Conservation (phyloP, 306 rosid species). For the Lathyrus tuberosus region DNA sequence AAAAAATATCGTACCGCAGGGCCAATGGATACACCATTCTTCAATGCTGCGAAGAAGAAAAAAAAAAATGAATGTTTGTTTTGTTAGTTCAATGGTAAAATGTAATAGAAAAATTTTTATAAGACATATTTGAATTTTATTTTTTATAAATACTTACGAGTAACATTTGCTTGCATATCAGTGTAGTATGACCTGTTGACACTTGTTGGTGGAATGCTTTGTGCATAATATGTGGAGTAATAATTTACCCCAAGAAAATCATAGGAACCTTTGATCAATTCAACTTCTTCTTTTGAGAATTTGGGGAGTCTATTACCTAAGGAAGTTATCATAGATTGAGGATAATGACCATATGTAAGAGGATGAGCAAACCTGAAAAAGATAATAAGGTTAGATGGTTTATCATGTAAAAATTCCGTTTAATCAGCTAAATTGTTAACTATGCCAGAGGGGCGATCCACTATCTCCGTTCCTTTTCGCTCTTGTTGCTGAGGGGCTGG, state of each 20-base stretch:
- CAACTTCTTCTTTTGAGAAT: conserved; percentile 46
- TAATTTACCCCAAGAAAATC: conserved; percentile 77
- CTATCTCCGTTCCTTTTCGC: no score
- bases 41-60: conserved; percentile 28
- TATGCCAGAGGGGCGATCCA: no score
- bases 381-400: not conserved
- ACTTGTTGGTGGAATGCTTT: conserved; percentile 24
- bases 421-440: no score
- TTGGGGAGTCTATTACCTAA: conserved; percentile 61
- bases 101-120: not conserved
- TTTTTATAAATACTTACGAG: conserved; percentile 39
- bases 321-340: conserved; percentile 43
- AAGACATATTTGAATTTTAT: not conserved
- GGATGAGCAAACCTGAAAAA: conserved; percentile 57
- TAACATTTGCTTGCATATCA: conserved; percentile 43
- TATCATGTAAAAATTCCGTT: no score
- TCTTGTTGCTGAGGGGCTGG: no score
- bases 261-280: conserved; percentile 40
- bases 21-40: conserved; percentile 31
- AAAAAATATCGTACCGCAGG: conserved; percentile 25
- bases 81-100: conserved; percentile 3
- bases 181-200: conserved; percentile 41
- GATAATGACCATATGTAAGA: conserved; percentile 62
- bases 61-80: not conserved
- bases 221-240: conserved; percentile 53